Conservation (phyloP, 1,284 basidiomycete species). For the Tilletia caries region DNA sequence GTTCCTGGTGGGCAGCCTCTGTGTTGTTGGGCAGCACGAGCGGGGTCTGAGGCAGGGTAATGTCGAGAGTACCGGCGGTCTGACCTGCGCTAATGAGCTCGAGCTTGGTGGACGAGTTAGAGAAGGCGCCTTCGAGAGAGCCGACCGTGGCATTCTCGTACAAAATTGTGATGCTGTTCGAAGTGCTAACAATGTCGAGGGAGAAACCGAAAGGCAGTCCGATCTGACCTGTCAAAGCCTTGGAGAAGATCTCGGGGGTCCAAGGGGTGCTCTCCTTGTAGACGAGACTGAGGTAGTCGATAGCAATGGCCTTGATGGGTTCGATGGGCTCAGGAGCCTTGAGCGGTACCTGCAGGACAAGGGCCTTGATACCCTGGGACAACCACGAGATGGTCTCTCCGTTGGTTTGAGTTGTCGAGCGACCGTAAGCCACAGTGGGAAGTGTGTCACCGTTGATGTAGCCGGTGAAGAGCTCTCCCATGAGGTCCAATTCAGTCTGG, state of each 20-base stretch:
- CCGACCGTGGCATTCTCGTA: conserved; percentile 62
- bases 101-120: conserved; percentile 28
- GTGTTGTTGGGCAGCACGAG: conserved; percentile 61
- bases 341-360: conserved; percentile 66
- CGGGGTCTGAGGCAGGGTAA: conserved; percentile 63
- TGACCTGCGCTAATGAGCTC: conserved; percentile 56
- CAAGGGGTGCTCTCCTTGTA: conserved; percentile 65
- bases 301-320: conserved; percentile 68
- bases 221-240: conserved; percentile 64
- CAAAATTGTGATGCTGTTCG: conserved; percentile 65
- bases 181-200: conserved; percentile 65
- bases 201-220: conserved; percentile 75
- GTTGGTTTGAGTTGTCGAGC: conserved; percentile 60
- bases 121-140: conserved; percentile 26
- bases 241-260: conserved; percentile 63
- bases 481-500: conserved; percentile 58
- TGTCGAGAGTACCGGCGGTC: conserved; percentile 67
- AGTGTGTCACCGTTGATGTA: conserved; percentile 69
- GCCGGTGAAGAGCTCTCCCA: conserved; percentile 69
- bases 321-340: conserved; percentile 62
- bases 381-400: conserved; percentile 68
- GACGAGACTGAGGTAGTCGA: conserved; percentile 64
- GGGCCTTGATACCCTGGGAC: conserved; percentile 63
- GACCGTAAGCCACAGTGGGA: conserved; percentile 64
- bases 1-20: conserved; percentile 54